phyloP scores from a whole-genome alignment of 805 yeast genomes.

The Maudiozyma bulderi region DNA sequence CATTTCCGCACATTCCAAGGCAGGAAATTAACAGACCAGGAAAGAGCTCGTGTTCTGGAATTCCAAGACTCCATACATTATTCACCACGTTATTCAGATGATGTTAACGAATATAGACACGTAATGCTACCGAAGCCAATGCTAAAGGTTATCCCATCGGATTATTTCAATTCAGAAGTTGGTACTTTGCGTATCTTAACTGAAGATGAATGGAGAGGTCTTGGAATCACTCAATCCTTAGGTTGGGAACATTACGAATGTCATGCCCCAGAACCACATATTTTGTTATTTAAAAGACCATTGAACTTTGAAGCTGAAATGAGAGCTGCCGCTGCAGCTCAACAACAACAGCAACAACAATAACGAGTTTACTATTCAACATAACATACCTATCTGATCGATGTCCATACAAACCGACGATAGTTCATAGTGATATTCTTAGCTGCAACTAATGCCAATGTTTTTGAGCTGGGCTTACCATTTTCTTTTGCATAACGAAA shows the following conservation, averaged over 20 bases:
- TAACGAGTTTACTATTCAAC: too few relatives aligned
- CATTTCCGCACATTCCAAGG: constrained; percentile 30
- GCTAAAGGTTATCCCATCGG: constrained; percentile 89
- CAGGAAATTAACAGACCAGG: constrained; percentile 72
- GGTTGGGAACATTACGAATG: constrained; percentile 99
- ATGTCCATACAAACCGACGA: too few relatives aligned
- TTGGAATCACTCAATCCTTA: constrained; percentile 92
- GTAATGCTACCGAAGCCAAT: constrained; percentile 94
- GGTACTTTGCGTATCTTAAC: constrained; percentile 84
- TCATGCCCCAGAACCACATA: constrained; percentile 98
- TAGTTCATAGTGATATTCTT: too few relatives aligned
- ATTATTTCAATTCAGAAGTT: constrained; percentile 85
- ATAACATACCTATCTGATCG: too few relatives aligned
- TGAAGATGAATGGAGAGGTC: constrained; percentile 98
- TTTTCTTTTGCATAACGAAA: background rate
- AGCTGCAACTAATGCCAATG: too few relatives aligned
- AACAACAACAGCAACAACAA: constrained; percentile 16
- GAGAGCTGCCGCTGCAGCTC: constrained; percentile 26
- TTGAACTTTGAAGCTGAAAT: constrained; percentile 40
- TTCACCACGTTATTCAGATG: constrained; percentile 86
- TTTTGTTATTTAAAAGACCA: constrained; percentile 73
- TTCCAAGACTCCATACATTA: constrained; percentile 92
- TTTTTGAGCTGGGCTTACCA: background rate
- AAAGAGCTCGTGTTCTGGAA: constrained; percentile 77
- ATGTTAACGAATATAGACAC: constrained; percentile 85